phyloP scores from a whole-genome alignment of 2,329 filamentous ascomycete genomes.

The Emmonsia crescens region DNA sequence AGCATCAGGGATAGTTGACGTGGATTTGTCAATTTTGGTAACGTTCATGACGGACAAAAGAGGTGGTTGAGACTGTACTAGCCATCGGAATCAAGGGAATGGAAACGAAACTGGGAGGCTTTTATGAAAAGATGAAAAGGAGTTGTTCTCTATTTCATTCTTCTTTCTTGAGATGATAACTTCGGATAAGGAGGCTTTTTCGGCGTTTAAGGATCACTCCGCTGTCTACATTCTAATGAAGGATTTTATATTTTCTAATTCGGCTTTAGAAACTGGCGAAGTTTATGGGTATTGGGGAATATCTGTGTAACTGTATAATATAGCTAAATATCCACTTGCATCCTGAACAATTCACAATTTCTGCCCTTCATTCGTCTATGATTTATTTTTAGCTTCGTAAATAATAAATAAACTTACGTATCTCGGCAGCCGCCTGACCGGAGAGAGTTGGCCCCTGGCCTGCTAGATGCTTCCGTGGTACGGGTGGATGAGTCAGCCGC shows the following conservation, averaged over 20 bases:
- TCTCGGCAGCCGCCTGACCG: neutral
- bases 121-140: neutral
- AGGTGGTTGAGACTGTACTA: neutral
- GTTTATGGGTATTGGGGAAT: neutral
- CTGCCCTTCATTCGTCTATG: neutral
- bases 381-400: neutral
- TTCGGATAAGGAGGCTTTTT: neutral
- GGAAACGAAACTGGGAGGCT: neutral
- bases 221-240: neutral
- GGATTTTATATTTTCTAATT: no score
- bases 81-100: neutral
- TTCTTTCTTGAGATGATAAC: neutral
- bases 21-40: neutral
- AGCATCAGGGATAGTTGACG: neutral
- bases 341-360: neutral
- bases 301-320: neutral
- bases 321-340: neutral
- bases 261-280: neutral
- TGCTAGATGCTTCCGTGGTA: conserved; percentile 6
- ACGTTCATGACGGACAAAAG: neutral
- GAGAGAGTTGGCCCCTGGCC: neutral
- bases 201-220: neutral
- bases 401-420: neutral
- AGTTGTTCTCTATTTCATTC: neutral
- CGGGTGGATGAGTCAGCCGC: conserved; percentile 2